A percentile compares a stretch with the other conserved stretches of the same genome.
Conservation (phyloP, 805 yeast genomes). For the Zygotorulaspora chibaensis region DNA sequence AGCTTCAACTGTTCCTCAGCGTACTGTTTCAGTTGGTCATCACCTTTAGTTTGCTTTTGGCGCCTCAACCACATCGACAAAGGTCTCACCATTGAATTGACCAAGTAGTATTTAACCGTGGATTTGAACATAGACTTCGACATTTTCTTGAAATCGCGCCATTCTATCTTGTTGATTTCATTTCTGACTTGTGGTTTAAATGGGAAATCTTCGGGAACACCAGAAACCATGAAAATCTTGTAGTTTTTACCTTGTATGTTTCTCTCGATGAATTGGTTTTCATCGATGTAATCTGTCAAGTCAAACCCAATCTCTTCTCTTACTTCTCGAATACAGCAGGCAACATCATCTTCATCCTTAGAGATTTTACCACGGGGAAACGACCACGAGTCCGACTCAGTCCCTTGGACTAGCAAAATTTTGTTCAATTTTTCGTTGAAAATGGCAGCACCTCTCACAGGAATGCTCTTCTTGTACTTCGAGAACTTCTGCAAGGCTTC, state of each 20-base stretch:
- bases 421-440: conserved; percentile 67
- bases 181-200: conserved; percentile 82
- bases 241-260: conserved; percentile 79
- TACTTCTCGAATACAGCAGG: conserved; percentile 89
- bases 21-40: conserved; percentile 53
- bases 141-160: conserved; percentile 59
- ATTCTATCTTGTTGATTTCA: conserved; percentile 79
- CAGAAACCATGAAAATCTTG: conserved; percentile 70
- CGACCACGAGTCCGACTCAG: conserved; percentile 82
- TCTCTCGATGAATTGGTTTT: conserved; percentile 73
- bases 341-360: conserved; percentile 82
- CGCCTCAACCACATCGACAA: conserved; percentile 50
- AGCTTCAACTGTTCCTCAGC: conserved; percentile 65
- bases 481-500: conserved; percentile 77
- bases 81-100: conserved; percentile 42
- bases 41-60: conserved; percentile 47
- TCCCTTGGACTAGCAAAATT: conserved; percentile 76
- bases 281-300: conserved; percentile 60
- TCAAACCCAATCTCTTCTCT: conserved; percentile 93
- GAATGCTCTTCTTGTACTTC: conserved; percentile 81
- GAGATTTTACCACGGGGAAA: conserved; percentile 97
- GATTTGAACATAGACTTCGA: conserved; percentile 32
- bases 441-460: conserved; percentile 94
- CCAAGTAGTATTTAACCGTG: conserved; percentile 35
- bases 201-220: conserved; percentile 69